Evolutionary conservation across 164 flowering plant species (phyloP), one percentile per base, ranked within the genome.

Genomic region (Amborella trichopoda): DNA sequence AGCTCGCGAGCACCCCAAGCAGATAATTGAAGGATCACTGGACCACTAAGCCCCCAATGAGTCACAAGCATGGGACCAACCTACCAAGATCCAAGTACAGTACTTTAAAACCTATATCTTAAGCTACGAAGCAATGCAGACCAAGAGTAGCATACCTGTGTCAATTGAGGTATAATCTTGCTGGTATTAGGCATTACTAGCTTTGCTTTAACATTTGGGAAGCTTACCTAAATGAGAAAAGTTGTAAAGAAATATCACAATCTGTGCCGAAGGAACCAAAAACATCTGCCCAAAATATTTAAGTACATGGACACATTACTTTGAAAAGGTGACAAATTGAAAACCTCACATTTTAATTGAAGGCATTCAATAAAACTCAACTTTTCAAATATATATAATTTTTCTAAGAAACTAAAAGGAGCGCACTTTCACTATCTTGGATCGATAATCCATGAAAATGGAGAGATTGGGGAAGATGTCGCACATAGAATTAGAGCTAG

Each of bases 41-140:
- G 96, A 22, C 98, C 98, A 74, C 96, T 91, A 46, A 91, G 80
- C 52, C 98, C 96, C 98, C 96, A 86, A 49, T 91, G 98, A 30
- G 98, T 91, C 50, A 83, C 82, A 55, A 91, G 68, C 96, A 91
- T 72, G 36, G 98, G 90, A 21, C 98, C 96, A 68, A 78, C 76
- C 98, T 90, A 55, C n/a, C n/a, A 54, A 56, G 49, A 43, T 41
- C 38, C 48, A 26, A 52, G 44, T 28, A 58, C 8, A 26, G 48
- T 21, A 30, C 2, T 50, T 56, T 49, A 48, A 19, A 9, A 2
- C 28, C 36, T 10, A 23, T 28, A 37, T 26, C 30, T 37, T 39
- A 13, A 23, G 28, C 32, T 24, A 28, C 20, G 20, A 23, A 47
- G 32, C 21, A 34, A 49, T 9, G 14, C 25, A 4, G 52, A 28